Percentiles rank a stretch among this genome's conserved stretches.
Conservation (phyloP, 306 rosid species). For the Cucurbita maxima region DNA sequence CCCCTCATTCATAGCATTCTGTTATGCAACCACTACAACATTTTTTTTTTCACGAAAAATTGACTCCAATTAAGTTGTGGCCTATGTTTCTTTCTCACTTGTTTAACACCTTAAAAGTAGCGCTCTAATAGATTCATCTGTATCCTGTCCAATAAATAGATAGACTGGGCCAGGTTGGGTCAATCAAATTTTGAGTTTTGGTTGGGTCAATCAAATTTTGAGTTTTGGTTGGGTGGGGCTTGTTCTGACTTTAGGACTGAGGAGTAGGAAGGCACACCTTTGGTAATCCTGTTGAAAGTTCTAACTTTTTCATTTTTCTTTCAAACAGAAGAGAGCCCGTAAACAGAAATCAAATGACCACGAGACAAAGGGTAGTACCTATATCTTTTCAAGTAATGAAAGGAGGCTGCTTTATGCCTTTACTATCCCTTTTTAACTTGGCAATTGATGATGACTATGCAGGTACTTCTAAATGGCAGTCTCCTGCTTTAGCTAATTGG, state of each 20-base stretch:
- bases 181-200: not conserved
- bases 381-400: constrained; percentile 11
- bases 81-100: not conserved
- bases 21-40: not conserved
- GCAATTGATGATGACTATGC: constrained; percentile 15
- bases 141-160: not conserved
- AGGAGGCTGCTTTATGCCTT: not conserved
- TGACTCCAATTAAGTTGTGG: not conserved
- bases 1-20: not conserved
- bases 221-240: not conserved
- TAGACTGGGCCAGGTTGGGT: not conserved
- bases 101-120: not conserved
- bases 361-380: constrained; percentile 30
- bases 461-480: constrained; percentile 31
- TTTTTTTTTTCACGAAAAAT: not conserved
- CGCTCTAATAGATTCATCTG: not conserved
- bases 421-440: constrained; percentile 3
- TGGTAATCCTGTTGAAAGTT: not conserved
- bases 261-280: not conserved
- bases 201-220: not conserved
- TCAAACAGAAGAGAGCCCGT: constrained; percentile 48
- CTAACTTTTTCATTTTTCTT: constrained; percentile 6
- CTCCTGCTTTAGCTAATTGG: constrained; percentile 47
- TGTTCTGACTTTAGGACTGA: not conserved
- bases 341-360: constrained; percentile 29